Evolutionary conservation across 2,329 filamentous ascomycete species (phyloP), one percentile per base, ranked within the genome.

Genomic region (Calonectria fujianensis): DNA sequence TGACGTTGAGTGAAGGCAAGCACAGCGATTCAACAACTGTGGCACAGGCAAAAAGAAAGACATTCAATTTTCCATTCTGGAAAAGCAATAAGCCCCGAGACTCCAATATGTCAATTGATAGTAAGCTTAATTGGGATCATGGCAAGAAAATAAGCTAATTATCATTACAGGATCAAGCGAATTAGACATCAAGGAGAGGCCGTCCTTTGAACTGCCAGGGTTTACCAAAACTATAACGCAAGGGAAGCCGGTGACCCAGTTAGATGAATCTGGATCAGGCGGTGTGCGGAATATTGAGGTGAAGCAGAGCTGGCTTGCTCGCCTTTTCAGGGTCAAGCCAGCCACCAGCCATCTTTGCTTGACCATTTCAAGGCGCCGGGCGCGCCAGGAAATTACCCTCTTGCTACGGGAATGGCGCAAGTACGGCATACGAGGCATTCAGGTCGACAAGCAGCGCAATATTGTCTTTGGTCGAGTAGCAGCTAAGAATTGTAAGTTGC

Each of bases 251-350:
- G 50, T 54, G 54, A 77, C 80, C 35, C 82, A 78, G 51, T 82
- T 85, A 75, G 81, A 83, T 27, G 84, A 84, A 35, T 85, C 84
- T 39, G 83, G 84, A 37, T 84, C 83, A 74, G 84, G 84, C 24
- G 79, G 81, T 37, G 86, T 85, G 75, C 89, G 89, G 72, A 89
- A 89, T 84, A 94, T 91, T 80, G 92, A 92, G 75, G 90, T 92
- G 37, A 93, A 92, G 82, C 93, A 95, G 81, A 98, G 94, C 79
- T 98, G 96, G 96, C 91, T 98, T 69, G 94, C 95, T 37, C 94
- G 95, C 20, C 91, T 98, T 59, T 95, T 98, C 87, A 92, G 95
- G 70, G 93, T 98, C 82, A 98, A 97, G 83, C 96, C 96, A 1
- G 94, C 93, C 0, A 93, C 89, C 20, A 91, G 92, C 76, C 90